These are phyloP conservation scores for Trypanosoma scelopori DNA, from an alignment of 208 protist species.

Conservation along the genomic window DNA sequence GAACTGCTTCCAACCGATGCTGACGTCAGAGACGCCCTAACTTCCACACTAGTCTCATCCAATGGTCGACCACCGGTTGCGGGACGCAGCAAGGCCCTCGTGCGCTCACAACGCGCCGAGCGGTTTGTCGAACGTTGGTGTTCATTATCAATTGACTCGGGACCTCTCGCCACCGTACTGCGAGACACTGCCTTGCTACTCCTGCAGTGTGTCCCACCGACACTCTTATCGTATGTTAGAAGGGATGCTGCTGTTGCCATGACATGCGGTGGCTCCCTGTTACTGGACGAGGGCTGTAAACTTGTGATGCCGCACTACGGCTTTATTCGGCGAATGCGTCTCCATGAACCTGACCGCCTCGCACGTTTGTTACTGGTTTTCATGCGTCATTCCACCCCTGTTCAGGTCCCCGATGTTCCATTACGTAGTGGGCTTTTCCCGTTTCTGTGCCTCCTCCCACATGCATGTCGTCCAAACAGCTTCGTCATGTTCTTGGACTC, in stretches of 20 bases:
- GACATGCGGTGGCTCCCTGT: conserved; percentile 3
- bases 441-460: conserved; percentile 20
- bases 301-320: conserved; percentile 12
- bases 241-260: neutral
- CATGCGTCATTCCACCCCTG: conserved; percentile 1
- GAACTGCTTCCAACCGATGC: conserved; percentile 7
- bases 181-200: conserved; percentile 1
- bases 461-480: conserved; percentile 32
- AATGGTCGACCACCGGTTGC: neutral
- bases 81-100: conserved; percentile 1
- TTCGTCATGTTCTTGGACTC: conserved; percentile 31
- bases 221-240: conserved; percentile 1
- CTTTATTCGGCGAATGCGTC: conserved; percentile 21
- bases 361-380: conserved; percentile 2
- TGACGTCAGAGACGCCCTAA: neutral
- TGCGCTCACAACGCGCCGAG: conserved; percentile 5
- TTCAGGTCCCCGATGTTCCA: conserved; percentile 25
- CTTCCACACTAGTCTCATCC: neutral
- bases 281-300: neutral
- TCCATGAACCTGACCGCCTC: conserved; percentile 14
- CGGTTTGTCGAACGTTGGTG: conserved; percentile 3
- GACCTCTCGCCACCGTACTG: neutral
- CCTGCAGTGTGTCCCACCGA: conserved; percentile 12
- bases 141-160: neutral
- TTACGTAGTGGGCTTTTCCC: conserved; percentile 25